phyloP scores from a whole-genome alignment of 495 filamentous ascomycete genomes.

The Aspergillus homomorphus region DNA sequence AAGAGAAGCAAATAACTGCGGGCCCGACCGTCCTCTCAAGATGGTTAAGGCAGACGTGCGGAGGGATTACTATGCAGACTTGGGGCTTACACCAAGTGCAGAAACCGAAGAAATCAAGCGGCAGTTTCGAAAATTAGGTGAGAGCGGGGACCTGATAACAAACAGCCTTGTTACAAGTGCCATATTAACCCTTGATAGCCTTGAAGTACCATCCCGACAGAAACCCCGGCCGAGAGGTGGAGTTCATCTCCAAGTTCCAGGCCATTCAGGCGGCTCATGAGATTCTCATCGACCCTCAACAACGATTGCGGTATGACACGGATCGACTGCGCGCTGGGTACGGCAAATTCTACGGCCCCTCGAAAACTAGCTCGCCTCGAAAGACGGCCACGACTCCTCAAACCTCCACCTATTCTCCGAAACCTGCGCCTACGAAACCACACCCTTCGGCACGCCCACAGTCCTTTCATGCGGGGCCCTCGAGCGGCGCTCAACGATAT shows the following conservation, averaged over 20 bases:
- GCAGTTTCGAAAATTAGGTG: conserved; percentile 82
- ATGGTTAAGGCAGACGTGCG: conserved; percentile 75
- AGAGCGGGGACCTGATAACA: conserved; percentile 12
- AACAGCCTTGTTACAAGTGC: not conserved
- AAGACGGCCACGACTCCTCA: conserved; percentile 26
- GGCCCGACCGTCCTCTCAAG: conserved; percentile 24
- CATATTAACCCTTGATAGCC: conserved; percentile 46
- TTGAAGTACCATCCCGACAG: conserved; percentile 86
- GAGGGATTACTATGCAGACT: conserved; percentile 83
- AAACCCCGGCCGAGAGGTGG: conserved; percentile 76
- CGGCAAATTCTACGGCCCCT: conserved; percentile 37
- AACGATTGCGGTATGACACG: conserved; percentile 72
- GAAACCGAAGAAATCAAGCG: conserved; percentile 74
- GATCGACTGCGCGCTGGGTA: conserved; percentile 55
- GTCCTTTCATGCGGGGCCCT: conserved; percentile 40
- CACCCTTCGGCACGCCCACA: conserved; percentile 25
- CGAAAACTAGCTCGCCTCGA: conserved; percentile 30
- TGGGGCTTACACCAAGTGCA: conserved; percentile 63
- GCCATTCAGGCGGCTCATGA: conserved; percentile 83
- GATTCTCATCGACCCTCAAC: conserved; percentile 65
- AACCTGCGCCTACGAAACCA: conserved; percentile 30
- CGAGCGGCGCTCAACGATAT: conserved; percentile 55
- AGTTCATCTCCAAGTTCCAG: conserved; percentile 78
- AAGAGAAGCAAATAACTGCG: conserved; percentile 5
- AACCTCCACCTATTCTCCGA: conserved; percentile 27